A percentile compares a stretch with the other conserved stretches of the same genome.
phyloP scores from a whole-genome alignment of 2,329 filamentous ascomycete genomes.

The Coniochaeta pulveracea region DNA sequence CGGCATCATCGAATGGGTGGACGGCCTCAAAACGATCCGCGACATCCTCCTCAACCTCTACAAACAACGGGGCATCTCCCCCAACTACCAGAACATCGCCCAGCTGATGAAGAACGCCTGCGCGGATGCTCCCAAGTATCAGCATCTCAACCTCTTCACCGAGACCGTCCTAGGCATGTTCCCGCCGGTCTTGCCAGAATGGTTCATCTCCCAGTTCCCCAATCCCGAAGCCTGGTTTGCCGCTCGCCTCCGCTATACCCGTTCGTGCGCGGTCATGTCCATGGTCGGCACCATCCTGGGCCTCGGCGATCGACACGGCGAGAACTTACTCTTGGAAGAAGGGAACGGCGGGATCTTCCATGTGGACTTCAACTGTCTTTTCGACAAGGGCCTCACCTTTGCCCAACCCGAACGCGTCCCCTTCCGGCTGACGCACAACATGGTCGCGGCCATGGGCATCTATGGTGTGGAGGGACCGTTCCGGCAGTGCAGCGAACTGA shows the following conservation, averaged over 20 bases:
- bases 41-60: slow-evolving; percentile 80
- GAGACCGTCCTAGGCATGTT: slow-evolving; percentile 55
- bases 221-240: slow-evolving; percentile 88
- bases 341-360: slow-evolving; percentile 90
- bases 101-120: slow-evolving; percentile 53
- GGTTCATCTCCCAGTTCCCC: slow-evolving; percentile 93
- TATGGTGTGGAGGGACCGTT: slow-evolving; percentile 93
- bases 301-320: slow-evolving; percentile 88
- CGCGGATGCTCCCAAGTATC: slow-evolving; percentile 36
- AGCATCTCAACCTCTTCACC: slow-evolving; percentile 61
- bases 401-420: slow-evolving; percentile 90
- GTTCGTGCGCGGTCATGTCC: slow-evolving; percentile 97
- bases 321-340: slow-evolving; percentile 93
- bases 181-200: slow-evolving; percentile 76
- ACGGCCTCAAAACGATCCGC: slow-evolving; percentile 85
- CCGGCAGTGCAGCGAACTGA: slow-evolving; percentile 80
- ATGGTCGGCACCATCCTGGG: slow-evolving; percentile 95
- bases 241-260: slow-evolving; percentile 78
- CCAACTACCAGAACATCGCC: slow-evolving; percentile 58
- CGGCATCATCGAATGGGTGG: slow-evolving; percentile 96
- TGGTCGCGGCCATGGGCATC: slow-evolving; percentile 94
- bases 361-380: slow-evolving; percentile 98
- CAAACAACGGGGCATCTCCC: slow-evolving; percentile 57
- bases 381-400: slow-evolving; percentile 95
- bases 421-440: slow-evolving; percentile 96